These are phyloP conservation scores for Wallemia ichthyophaga DNA, from an alignment of 1,284 basidiomycete species.

Conservation along the genomic window DNA sequence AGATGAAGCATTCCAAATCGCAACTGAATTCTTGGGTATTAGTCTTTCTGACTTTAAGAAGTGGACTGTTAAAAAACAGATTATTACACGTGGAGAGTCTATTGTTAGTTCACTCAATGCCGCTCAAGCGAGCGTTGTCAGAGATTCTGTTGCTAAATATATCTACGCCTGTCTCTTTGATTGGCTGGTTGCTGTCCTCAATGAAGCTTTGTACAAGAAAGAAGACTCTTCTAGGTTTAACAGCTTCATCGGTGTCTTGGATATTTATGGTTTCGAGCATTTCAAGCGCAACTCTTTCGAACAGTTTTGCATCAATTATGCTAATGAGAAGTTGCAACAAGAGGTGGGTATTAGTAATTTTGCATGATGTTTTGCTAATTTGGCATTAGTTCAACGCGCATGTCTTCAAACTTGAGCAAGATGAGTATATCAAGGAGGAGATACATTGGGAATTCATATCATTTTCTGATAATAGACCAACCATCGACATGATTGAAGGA, in stretches of 20 bases:
- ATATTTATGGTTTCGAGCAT: constrained; percentile 49
- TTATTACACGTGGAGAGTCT: constrained; percentile 77
- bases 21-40: constrained; percentile 70
- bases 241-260: constrained; percentile 96
- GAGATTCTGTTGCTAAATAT: constrained; percentile 93
- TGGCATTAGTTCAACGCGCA: constrained; percentile 62
- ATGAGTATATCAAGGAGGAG: constrained; percentile 91
- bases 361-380: constrained; percentile 3
- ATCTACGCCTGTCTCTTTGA: constrained; percentile 96
- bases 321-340: constrained; percentile 91
- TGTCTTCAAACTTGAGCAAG: constrained; percentile 70
- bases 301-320: constrained; percentile 99
- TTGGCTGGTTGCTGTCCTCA: constrained; percentile 91
- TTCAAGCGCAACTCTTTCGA: constrained; percentile 88
- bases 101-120: constrained; percentile 64
- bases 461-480: constrained; percentile 94
- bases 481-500: constrained; percentile 94
- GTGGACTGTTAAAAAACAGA: constrained; percentile 96
- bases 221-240: constrained; percentile 57
- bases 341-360: constrained; percentile 25
- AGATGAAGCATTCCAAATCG: constrained; percentile 47
- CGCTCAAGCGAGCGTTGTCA: constrained; percentile 72
- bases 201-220: constrained; percentile 77
- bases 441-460: constrained; percentile 99
- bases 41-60: constrained; percentile 85